Evolutionary conservation across 23 red algal species (phyloP).

Genomic region (Cyanidiococcus yangmingshanensis): DNA sequence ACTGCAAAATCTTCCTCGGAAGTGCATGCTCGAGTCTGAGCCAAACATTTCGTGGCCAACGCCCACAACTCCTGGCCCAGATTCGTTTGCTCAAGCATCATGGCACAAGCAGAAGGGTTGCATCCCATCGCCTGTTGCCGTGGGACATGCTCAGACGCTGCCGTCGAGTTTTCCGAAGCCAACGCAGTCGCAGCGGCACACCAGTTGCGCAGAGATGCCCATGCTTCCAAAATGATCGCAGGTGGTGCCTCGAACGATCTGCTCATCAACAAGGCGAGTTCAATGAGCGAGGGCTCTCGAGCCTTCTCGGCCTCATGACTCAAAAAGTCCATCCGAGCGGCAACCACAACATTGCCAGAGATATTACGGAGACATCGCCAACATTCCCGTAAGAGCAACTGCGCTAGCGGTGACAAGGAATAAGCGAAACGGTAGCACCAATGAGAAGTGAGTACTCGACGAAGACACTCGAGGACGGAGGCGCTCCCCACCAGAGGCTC

Average conservation of each 20-base stretch:
- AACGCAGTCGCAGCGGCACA: neutral
- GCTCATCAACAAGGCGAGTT: neutral
- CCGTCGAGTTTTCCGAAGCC: neutral
- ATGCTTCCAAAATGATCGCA: neutral
- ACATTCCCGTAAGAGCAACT: neutral
- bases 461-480: neutral
- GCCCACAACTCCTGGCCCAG: neutral
- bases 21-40: neutral
- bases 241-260: neutral
- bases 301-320: neutral
- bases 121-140: neutral
- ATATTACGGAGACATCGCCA: neutral
- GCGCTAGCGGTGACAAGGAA: neutral
- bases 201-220: constrained; percentile 6
- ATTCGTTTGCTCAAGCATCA: neutral
- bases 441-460: neutral
- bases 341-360: neutral
- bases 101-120: neutral
- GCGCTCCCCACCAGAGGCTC: neutral
- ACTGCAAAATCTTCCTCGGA: neutral
- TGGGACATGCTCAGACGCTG: neutral
- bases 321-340: neutral
- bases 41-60: neutral
- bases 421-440: neutral
- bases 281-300: neutral